Conservation (phyloP, 1,139 yeast genomes). For the Suhomyces taliae region DNA sequence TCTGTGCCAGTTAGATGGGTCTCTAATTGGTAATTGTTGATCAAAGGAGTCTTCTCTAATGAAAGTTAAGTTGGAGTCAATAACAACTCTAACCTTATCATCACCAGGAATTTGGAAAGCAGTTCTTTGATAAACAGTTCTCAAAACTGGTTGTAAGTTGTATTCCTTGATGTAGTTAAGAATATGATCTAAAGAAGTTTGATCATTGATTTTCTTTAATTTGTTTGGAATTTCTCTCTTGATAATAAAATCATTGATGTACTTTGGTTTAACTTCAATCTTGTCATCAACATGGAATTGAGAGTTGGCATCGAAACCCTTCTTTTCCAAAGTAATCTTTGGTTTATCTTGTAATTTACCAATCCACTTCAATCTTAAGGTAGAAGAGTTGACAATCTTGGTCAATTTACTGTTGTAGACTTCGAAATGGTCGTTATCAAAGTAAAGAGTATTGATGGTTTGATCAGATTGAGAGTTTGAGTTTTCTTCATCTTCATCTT, state of each 20-base stretch:
- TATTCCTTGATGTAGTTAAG: constrained; percentile 64
- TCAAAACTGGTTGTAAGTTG: constrained; percentile 77
- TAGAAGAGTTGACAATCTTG: constrained; percentile 66
- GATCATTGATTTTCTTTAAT: constrained; percentile 25
- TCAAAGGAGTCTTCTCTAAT: constrained; percentile 92
- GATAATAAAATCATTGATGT: constrained; percentile 61
- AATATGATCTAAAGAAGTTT: constrained; percentile 56
- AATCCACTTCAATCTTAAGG: constrained; percentile 87
- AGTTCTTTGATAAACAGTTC: constrained; percentile 86
- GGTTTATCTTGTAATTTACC: constrained; percentile 78
- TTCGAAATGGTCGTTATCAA: constrained; percentile 81
- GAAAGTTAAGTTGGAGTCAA: constrained; percentile 84
- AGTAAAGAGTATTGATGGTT: constrained; percentile 79
- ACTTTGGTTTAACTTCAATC: constrained; percentile 74
- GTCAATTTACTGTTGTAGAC: constrained; percentile 82
- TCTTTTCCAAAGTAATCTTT: constrained; percentile 78
- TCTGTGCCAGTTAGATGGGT: constrained; percentile 89
- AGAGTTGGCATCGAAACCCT: constrained; percentile 59
- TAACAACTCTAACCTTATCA: constrained; percentile 81
- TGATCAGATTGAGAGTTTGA: constrained; percentile 55
- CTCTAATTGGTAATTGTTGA: constrained; percentile 80
- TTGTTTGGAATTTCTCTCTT: constrained; percentile 17
- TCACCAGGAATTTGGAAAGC: constrained; percentile 99
- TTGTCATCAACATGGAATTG: constrained; percentile 58
- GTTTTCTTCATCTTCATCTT: constrained; percentile 18